Evolutionary conservation across 176 grass and related monocot species (phyloP), one percentile per base, ranked within the genome.

Genomic region (Otatea glauca): DNA sequence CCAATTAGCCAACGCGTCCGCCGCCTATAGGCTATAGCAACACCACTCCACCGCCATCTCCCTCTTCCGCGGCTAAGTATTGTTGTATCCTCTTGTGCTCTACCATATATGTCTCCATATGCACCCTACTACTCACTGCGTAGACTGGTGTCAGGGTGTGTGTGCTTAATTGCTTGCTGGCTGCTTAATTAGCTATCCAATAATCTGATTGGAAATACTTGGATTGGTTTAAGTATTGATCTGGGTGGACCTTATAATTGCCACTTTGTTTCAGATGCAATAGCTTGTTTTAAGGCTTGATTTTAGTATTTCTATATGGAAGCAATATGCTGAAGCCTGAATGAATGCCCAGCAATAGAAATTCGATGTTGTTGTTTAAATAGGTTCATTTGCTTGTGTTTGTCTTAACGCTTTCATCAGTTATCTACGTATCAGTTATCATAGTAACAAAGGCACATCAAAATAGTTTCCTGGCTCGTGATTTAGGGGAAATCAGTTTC

Each of bases 161-260:
- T 29, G 29, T 65, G 29, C 29, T 29, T 29, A 29, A 29, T 29
- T 29, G 29, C 29, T 29, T 29, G 1, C 29, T 29, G 29, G 29
- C 29, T 29, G 29, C 29, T 29, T 29, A 29, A 29, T 29, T 29
- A 29, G 32, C 20, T 70, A 7, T 20, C 0, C 7, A 84, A 80
- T 85, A 89, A 89, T 85, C 41, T 50, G 76, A 80, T 49, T 29
- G 21, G 29, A 67, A 75, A 62, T 23, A 14, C 73, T 59, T 11
- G 39, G 70, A 24, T 29, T 7, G 3, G 16, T 75, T 85, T 42
- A 34, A 51, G 2, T 9, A 39, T 12, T 50, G 38, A 17, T 6
- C 50, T 38, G 20, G 23, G 18, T 84, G 9, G 2, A 49, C 5
- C 42, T 72, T 78, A 5, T 37, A 35, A 48, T 37, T 2, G 34